Percentiles rank a stretch among this genome's conserved stretches.
phyloP scores from a whole-genome alignment of 768 basidiomycete species.

The Lyophyllum decastes region DNA sequence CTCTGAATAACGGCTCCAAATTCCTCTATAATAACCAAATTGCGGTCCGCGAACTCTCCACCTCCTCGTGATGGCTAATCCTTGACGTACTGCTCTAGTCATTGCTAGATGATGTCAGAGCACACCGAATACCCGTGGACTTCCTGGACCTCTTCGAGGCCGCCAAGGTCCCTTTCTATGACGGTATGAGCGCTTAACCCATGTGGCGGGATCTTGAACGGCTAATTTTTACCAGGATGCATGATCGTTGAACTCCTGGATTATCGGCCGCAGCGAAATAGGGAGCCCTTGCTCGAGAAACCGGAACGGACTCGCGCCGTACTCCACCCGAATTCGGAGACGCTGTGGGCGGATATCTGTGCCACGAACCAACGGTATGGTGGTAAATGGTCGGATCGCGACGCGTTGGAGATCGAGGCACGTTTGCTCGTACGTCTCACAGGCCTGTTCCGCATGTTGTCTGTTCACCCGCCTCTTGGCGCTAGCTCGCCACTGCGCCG shows the following conservation, averaged over 20 bases:
- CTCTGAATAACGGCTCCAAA: slow-evolving; percentile 78
- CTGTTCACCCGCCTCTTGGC: slow-evolving; percentile 2
- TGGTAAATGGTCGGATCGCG: slow-evolving; percentile 65
- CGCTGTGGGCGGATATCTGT: slow-evolving; percentile 79
- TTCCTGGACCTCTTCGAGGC: slow-evolving; percentile 80
- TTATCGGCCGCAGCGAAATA: slow-evolving; percentile 60
- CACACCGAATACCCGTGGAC: slow-evolving; percentile 83
- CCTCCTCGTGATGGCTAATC: background rate
- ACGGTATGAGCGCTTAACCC: slow-evolving; percentile 52
- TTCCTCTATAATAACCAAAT: slow-evolving; percentile 80
- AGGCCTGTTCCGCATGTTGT: slow-evolving; percentile 4
- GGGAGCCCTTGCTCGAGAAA: slow-evolving; percentile 58
- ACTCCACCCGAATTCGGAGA: slow-evolving; percentile 76
- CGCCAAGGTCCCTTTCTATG: slow-evolving; percentile 77
- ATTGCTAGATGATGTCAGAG: slow-evolving; percentile 80
- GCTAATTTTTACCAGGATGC: slow-evolving; percentile 52
- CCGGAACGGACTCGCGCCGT: slow-evolving; percentile 71
- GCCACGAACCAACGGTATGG: slow-evolving; percentile 60
- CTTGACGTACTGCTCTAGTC: slow-evolving; percentile 44
- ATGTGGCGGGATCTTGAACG: background rate
- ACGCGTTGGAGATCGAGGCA: slow-evolving; percentile 75
- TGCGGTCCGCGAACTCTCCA: slow-evolving; percentile 42
- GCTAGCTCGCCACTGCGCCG: slow-evolving; percentile 70
- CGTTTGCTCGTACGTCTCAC: slow-evolving; percentile 60
- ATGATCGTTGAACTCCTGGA: slow-evolving; percentile 85